Percentiles rank a stretch among this genome's conserved stretches.
Evolutionary conservation across 768 basidiomycete species (phyloP).

Genomic region (Lentinus tigrinus): DNA sequence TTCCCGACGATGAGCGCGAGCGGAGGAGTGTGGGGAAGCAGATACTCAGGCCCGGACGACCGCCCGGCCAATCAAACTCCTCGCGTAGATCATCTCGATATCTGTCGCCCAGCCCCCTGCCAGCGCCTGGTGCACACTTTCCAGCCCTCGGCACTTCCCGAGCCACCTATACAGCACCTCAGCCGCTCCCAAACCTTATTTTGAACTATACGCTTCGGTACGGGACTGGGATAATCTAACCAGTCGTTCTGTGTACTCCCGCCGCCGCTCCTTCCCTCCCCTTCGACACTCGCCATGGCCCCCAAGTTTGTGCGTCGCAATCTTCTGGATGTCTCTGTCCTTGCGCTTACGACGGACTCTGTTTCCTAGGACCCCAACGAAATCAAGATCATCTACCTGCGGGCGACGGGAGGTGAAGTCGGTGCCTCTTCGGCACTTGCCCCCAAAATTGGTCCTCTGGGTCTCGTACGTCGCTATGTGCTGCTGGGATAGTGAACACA

Average conservation of each 20-base stretch:
- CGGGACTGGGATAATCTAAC: conserved; percentile 18
- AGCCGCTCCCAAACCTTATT: conserved; percentile 57
- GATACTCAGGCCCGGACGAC: neutral
- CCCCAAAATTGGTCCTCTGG: conserved; percentile 99
- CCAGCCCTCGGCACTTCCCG: conserved; percentile 19
- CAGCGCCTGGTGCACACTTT: conserved; percentile 1
- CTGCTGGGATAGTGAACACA: neutral
- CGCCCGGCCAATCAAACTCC: conserved; percentile 4
- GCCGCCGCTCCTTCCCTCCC: conserved; percentile 31
- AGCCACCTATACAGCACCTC: conserved; percentile 54
- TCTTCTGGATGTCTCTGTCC: neutral
- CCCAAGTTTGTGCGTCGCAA: conserved; percentile 66
- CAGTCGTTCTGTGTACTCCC: conserved; percentile 20
- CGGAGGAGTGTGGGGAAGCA: conserved; percentile 5
- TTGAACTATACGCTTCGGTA: conserved; percentile 17
- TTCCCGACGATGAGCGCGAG: conserved; percentile 14
- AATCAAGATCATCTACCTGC: conserved; percentile 98
- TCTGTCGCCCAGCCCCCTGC: conserved; percentile 5
- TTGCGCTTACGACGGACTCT: neutral
- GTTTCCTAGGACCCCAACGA: conserved; percentile 87
- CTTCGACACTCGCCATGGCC: conserved; percentile 53
- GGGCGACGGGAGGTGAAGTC: conserved; percentile 98
- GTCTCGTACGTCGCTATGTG: conserved; percentile 70
- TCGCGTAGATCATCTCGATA: conserved; percentile 2
- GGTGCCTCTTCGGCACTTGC: conserved; percentile 98